Evolutionary conservation across 139 green algal genomes (phyloP).

Genomic region (Chlorella sp.): DNA sequence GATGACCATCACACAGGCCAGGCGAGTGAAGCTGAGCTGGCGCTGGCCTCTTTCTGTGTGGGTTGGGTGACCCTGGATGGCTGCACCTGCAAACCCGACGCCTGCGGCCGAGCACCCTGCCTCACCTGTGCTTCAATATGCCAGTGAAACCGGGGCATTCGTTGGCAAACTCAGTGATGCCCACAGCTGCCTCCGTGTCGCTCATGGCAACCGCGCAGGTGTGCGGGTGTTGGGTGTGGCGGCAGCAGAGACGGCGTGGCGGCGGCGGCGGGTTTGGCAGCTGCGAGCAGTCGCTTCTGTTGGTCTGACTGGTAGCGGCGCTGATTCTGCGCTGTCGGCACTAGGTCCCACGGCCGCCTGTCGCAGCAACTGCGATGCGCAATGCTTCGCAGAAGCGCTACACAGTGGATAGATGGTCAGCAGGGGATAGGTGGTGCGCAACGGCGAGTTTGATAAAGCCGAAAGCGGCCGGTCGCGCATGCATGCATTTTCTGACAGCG

Average conservation of each 20-base stretch:
- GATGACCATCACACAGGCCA: neutral
- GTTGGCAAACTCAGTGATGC: slow-evolving; percentile 45
- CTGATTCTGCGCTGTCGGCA: neutral
- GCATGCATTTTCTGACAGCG: too few relatives aligned
- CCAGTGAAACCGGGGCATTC: slow-evolving; percentile 61
- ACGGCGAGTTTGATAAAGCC: too few relatives aligned
- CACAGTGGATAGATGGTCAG: too few relatives aligned
- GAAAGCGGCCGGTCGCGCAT: too few relatives aligned
- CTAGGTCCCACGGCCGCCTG: neutral
- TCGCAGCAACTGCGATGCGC: neutral
- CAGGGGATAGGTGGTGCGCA: too few relatives aligned
- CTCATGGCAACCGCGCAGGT: neutral
- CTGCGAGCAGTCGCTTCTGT: too few relatives aligned
- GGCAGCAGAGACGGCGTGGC: neutral
- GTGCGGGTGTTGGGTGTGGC: neutral
- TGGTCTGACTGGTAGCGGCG: too few relatives aligned
- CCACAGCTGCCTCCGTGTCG: slow-evolving; percentile 38
- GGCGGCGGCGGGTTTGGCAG: neutral
- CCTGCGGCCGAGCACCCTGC: too few relatives aligned
- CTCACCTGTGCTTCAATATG: slow-evolving; percentile 81
- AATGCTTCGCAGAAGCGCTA: neutral
- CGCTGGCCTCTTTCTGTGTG: too few relatives aligned
- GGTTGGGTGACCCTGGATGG: too few relatives aligned
- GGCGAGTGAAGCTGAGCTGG: neutral
- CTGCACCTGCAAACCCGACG: too few relatives aligned